Conservation (phyloP, 2,329 filamentous ascomycete species). For the Aschersonia sp. region DNA sequence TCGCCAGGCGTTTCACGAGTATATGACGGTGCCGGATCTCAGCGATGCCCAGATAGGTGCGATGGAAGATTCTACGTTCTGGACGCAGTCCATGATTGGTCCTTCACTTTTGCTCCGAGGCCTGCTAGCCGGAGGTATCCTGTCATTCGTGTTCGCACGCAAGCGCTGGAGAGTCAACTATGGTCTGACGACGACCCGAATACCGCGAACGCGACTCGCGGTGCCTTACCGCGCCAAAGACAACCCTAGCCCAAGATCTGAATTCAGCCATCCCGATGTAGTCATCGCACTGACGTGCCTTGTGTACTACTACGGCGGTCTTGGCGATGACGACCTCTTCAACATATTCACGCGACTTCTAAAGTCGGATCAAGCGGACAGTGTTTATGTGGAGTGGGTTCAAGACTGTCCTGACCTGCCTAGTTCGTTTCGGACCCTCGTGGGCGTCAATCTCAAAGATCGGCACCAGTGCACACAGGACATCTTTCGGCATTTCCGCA, state of each 20-base stretch:
- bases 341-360: conserved; percentile 30
- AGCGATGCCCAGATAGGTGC: conserved; percentile 11
- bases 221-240: conserved; percentile 49
- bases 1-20: conserved; percentile 20
- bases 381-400: conserved; percentile 38
- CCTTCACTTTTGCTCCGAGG: conserved; percentile 33
- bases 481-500: conserved; percentile 38
- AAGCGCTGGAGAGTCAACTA: conserved; percentile 52
- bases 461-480: conserved; percentile 24
- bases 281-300: conserved; percentile 40
- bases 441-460: conserved; percentile 46
- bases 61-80: conserved; percentile 17
- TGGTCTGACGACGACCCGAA: conserved; percentile 29
- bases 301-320: conserved; percentile 41
- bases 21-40: conserved; percentile 26
- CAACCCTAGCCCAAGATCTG: conserved; percentile 35
- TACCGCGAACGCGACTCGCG: conserved; percentile 26
- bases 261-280: conserved; percentile 49
- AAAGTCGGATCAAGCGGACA: conserved; percentile 33
- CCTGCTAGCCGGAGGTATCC: conserved; percentile 36
- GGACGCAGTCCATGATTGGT: conserved; percentile 17
- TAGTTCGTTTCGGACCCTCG: conserved; percentile 21
- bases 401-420: conserved; percentile 18
- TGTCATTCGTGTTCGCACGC: conserved; percentile 32
- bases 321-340: conserved; percentile 34